Conservation (phyloP, 306 rosid genomes). For the Begonia fuchsioides region DNA sequence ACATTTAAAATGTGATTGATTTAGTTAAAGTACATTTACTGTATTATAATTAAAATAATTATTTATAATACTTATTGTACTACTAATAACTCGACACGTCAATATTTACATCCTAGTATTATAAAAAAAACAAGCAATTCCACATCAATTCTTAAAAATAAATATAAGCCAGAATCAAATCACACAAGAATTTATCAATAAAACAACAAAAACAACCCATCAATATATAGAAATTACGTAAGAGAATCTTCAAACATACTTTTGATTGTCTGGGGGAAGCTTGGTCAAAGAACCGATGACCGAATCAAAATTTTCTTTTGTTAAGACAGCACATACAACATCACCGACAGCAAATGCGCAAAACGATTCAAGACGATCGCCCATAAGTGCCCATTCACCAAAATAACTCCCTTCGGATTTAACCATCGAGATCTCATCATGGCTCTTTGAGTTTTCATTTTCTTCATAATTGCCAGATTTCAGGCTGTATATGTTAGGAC, state of each 20-base stretch:
- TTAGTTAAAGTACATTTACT: too few species aligned
- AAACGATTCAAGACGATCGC: slow-evolving; percentile 48
- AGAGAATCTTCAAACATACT: slow-evolving; percentile 29
- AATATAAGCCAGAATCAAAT: too few species aligned
- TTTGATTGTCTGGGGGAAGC: slow-evolving; percentile 55
- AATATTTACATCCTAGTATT: too few species aligned
- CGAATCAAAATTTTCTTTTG: slow-evolving; percentile 81
- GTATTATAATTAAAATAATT: too few species aligned
- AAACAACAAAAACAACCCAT: not conserved
- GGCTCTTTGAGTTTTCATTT: slow-evolving; percentile 24
- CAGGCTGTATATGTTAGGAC: slow-evolving; percentile 54
- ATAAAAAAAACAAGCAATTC: too few species aligned
- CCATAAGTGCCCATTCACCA: slow-evolving; percentile 94
- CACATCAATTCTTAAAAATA: too few species aligned
- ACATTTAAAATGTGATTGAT: too few species aligned
- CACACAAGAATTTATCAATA: not conserved
- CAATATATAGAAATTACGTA: not conserved
- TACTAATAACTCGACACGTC: too few species aligned
- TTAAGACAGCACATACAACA: slow-evolving; percentile 69
- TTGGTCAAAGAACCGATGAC: slow-evolving; percentile 67
- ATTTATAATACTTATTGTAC: too few species aligned
- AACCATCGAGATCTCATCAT: slow-evolving; percentile 42
- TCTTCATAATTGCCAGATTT: slow-evolving; percentile 35
- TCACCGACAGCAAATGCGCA: slow-evolving; percentile 70
- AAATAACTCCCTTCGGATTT: slow-evolving; percentile 90